Evolutionary conservation across 805 yeast genomes (phyloP).

Genomic region (Kuraishia piskuri): DNA sequence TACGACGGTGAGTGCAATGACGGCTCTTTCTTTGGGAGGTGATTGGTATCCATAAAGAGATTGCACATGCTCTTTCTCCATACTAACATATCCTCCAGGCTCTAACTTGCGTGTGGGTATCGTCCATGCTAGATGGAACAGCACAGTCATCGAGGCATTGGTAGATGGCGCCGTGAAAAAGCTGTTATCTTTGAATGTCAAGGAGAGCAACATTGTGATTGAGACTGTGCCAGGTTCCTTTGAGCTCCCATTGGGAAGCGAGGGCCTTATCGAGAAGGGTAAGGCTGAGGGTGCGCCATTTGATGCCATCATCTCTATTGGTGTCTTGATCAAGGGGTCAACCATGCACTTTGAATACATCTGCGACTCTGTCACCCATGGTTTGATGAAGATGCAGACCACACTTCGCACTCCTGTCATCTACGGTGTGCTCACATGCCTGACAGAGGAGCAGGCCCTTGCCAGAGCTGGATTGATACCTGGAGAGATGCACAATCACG

Average conservation of each 20-base stretch:
- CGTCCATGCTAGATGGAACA: constrained; percentile 95
- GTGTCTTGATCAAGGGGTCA: constrained; percentile 90
- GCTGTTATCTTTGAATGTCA: constrained; percentile 59
- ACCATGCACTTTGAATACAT: constrained; percentile 99
- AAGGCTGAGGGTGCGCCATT: constrained; percentile 31
- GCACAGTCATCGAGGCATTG: constrained; percentile 63
- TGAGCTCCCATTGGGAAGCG: constrained; percentile 83
- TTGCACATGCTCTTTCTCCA: not conserved
- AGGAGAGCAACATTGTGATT: constrained; percentile 64
- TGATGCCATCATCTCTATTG: constrained; percentile 90
- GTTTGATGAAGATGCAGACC: constrained; percentile 75
- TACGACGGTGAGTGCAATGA: constrained; percentile 3
- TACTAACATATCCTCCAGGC: constrained; percentile 35
- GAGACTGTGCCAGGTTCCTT: constrained; percentile 93
- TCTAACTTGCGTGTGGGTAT: constrained; percentile 68
- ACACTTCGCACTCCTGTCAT: constrained; percentile 70
- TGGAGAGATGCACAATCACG: constrained; percentile 88
- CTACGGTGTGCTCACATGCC: constrained; percentile 88
- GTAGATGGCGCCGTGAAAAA: constrained; percentile 67
- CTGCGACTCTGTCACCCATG: constrained; percentile 81
- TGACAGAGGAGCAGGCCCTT: constrained; percentile 90
- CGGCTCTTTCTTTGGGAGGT: not conserved
- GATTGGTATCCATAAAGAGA: too few relatives aligned
- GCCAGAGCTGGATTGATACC: constrained; percentile 77
- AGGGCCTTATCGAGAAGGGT: constrained; percentile 34